Percentiles rank a stretch among this genome's conserved stretches.
Evolutionary conservation across 257 asterid genomes (phyloP).

Genomic region (Solanum arcanum): DNA sequence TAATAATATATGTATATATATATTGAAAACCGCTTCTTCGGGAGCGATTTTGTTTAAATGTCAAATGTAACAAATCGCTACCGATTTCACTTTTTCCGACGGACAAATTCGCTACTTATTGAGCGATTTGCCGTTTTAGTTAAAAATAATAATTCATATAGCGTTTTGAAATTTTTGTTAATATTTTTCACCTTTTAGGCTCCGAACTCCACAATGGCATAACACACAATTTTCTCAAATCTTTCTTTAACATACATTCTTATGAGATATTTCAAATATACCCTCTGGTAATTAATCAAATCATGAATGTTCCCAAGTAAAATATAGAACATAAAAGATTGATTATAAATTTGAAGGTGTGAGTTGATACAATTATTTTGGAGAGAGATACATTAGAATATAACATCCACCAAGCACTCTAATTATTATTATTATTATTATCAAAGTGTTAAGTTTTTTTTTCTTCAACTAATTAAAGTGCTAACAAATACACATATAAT

Average conservation of each 20-base stretch:
- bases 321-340: neutral
- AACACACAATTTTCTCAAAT: neutral
- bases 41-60: too few species aligned
- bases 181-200: too few species aligned
- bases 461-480: neutral
- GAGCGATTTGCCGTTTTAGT: too few species aligned
- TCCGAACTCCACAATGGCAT: too few species aligned
- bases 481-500: neutral
- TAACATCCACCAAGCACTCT: neutral
- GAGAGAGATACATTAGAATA: neutral
- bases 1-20: too few species aligned
- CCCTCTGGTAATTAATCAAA: neutral
- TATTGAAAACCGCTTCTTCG: too few species aligned
- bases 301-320: neutral
- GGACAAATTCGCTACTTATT: too few species aligned
- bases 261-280: neutral
- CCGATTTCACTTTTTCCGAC: too few species aligned
- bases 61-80: too few species aligned
- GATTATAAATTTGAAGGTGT: neutral
- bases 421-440: neutral
- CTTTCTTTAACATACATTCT: neutral
- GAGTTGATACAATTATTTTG: neutral
- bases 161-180: too few species aligned
- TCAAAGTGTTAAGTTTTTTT: neutral
- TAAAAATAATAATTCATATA: too few species aligned